These are phyloP conservation scores for Lipomyces chichibuensis DNA, from an alignment of 805 yeast genomes.

Conservation along the genomic window DNA sequence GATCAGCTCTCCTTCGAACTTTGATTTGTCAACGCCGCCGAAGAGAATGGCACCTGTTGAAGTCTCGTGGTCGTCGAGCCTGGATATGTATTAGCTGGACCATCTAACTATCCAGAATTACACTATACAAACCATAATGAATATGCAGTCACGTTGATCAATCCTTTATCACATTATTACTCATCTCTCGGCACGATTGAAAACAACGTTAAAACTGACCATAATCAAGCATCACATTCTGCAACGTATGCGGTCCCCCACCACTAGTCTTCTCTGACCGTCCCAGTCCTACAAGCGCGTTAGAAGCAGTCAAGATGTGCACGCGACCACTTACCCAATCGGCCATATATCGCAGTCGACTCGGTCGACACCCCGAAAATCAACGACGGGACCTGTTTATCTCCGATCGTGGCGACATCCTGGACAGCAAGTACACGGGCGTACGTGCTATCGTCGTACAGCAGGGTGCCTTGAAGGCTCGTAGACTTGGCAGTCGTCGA, in stretches of 20 bases:
- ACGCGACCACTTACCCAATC: slow-evolving; percentile 14
- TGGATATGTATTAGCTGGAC: neutral
- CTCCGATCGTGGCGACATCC: slow-evolving; percentile 49
- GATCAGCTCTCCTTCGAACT: slow-evolving; percentile 46
- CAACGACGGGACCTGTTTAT: neutral
- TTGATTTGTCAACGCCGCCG: slow-evolving; percentile 51
- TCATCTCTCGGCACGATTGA: neutral
- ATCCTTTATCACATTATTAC: neutral
- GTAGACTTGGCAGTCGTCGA: slow-evolving; percentile 5
- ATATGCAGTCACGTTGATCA: neutral
- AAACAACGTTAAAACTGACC: neutral
- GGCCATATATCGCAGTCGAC: slow-evolving; percentile 20
- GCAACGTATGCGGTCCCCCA: neutral
- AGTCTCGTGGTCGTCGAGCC: slow-evolving; percentile 44
- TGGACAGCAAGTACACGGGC: slow-evolving; percentile 62
- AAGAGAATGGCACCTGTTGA: slow-evolving; percentile 47
- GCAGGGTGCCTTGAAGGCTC: slow-evolving; percentile 40
- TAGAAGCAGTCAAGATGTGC: neutral
- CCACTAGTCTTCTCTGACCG: neutral
- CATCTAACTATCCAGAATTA: neutral
- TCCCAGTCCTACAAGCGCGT: neutral
- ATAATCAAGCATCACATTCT: neutral
- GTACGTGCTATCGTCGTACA: slow-evolving; percentile 52
- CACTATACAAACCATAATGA: neutral
- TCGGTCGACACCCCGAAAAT: slow-evolving; percentile 22